Evolutionary conservation across 2,329 filamentous ascomycete species (phyloP).

Genomic region (Cladophialophora carrionii): DNA sequence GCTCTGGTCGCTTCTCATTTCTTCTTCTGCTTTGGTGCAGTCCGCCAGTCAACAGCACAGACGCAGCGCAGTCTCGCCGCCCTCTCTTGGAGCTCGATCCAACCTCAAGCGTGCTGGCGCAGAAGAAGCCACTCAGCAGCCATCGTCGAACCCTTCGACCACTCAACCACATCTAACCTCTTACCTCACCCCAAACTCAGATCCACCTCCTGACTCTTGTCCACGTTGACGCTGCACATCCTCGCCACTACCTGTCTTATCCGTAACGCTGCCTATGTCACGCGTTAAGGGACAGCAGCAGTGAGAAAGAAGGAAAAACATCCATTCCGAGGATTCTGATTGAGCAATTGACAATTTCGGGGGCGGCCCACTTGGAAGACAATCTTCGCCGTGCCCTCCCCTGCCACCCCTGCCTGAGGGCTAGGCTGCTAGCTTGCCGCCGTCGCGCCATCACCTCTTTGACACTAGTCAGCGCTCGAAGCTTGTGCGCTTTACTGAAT

Average conservation of each 20-base stretch:
- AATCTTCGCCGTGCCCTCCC: slow-evolving; percentile 2
- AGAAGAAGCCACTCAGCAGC: slow-evolving; percentile 20
- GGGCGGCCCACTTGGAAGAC: slow-evolving; percentile 10
- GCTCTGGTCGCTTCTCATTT: slow-evolving; percentile 22
- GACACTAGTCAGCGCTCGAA: slow-evolving; percentile 25
- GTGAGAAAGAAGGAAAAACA: slow-evolving; percentile 3
- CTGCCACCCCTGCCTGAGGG: slow-evolving; percentile 12
- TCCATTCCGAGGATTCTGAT: slow-evolving; percentile 8
- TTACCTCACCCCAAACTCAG: not conserved
- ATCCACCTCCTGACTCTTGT: not conserved
- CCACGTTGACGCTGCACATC: slow-evolving; percentile 7
- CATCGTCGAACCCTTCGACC: slow-evolving; percentile 3
- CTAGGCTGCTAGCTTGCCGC: slow-evolving; percentile 31
- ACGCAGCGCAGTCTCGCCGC: slow-evolving; percentile 11
- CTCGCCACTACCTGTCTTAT: slow-evolving; percentile 9
- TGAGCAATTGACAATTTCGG: slow-evolving; percentile 18
- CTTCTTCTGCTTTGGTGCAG: slow-evolving; percentile 11
- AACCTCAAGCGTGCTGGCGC: slow-evolving; percentile 18
- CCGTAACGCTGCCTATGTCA: slow-evolving; percentile 14
- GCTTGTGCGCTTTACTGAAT: slow-evolving; percentile 24
- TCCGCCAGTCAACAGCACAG: slow-evolving; percentile 2
- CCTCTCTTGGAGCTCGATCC: slow-evolving; percentile 21
- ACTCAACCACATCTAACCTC: not conserved
- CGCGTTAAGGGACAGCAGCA: slow-evolving; percentile 14
- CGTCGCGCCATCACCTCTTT: slow-evolving; percentile 22